phyloP scores from a whole-genome alignment of 2,329 filamentous ascomycete genomes.

The Cladobotryum protrusum region DNA sequence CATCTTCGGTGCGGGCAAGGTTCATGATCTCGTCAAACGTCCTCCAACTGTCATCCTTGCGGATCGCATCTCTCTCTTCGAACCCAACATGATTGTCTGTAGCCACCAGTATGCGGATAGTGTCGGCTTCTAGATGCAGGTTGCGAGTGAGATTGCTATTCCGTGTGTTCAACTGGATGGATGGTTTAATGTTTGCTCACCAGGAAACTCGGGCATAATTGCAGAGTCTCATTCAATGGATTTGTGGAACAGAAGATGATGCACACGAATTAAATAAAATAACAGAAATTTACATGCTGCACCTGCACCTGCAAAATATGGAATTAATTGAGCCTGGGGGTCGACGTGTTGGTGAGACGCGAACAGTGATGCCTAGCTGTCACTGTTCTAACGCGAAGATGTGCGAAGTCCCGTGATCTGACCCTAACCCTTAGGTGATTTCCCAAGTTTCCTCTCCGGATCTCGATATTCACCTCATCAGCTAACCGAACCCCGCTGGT shows the following conservation, averaged over 20 bases:
- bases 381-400: not conserved
- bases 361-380: not conserved
- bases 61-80: slow-evolving; percentile 84
- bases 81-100: slow-evolving; percentile 98
- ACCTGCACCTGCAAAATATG: too few relatives aligned
- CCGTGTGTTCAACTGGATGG: slow-evolving; percentile 12
- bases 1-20: slow-evolving; percentile 77
- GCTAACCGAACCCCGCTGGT: too few relatives aligned
- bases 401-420: not conserved
- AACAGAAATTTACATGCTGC: not conserved
- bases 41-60: slow-evolving; percentile 96
- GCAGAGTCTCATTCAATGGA: not conserved
- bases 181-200: slow-evolving; percentile 13
- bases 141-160: not conserved
- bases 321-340: not conserved
- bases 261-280: not conserved
- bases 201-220: slow-evolving; percentile 26
- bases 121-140: slow-evolving; percentile 56
- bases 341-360: not conserved
- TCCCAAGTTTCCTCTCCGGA: not conserved
- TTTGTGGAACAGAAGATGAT: not conserved
- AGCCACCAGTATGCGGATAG: slow-evolving; percentile 86
- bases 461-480: too few relatives aligned
- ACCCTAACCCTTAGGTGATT: not conserved
- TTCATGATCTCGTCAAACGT: slow-evolving; percentile 95